Base-by-base conservation (phyloP, 179 eudicot genomes). In the Gypsophila paniculata region DNA sequence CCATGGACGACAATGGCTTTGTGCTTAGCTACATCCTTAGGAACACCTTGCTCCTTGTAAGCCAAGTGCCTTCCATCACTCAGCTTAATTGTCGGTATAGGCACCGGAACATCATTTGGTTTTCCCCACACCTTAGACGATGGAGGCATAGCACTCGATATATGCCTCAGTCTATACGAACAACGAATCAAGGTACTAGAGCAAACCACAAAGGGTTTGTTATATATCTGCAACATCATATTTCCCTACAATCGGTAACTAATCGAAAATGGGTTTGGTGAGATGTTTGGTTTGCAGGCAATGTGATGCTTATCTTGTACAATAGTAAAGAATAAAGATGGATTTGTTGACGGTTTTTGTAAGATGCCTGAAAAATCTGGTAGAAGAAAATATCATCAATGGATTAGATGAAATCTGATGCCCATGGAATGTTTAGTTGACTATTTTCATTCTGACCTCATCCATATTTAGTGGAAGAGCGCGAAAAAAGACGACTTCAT, bases 31-130 rank as follows among this genome's bases (percentile, higher is more conserved):
- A 52, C 49, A 52, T 69, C 48, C 58, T 69, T 69, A 10, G 62
- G 49, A 54, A 69, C 61, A 53, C 72, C 72, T 19, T 69, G 72
- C 61, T 53, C 72, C 29, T 69, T 69, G 14, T 69, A 69, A n/a
- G 72, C 72, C 61, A 69, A 69, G 12, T 53, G 61, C 49, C 72
- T 69, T 3, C 72, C 72, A 54, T 53, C 72, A 69, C 61, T 18
- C 17, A 69, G 61, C 72, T 69, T 69, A 69, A 69, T 69, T 18
- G 3, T 53, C 29, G 72, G 26, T 9, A 57, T 9, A n/a, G 59
- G 14, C 46, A 18, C 29, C 11, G 72, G 29, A 36, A 10, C 1
- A n/a, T 14, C 68, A 38, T 6, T 9, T 9, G 46, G 22, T 3
- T 49, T 29, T n/a, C 48, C 72, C 52, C 32, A 52, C n/a, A 69